Conservation (phyloP, 2,329 filamentous ascomycete species). For the Hypomyces perniciosus region DNA sequence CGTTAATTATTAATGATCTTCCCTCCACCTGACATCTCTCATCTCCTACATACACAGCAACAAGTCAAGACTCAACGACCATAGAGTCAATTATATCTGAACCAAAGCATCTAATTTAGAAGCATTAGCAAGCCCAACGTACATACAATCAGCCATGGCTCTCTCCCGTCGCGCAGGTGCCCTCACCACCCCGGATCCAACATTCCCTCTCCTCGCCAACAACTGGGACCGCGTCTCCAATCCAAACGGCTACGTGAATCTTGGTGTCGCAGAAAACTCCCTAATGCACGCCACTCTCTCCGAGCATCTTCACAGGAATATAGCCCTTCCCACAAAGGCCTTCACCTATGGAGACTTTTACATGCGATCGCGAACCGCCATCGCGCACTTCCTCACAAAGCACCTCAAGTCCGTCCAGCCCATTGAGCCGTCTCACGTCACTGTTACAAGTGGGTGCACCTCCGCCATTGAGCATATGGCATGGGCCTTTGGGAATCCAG, state of each 20-base stretch:
- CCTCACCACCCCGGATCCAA: slow-evolving; percentile 21
- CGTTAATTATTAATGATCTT: no score
- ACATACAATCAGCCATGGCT: slow-evolving; percentile 3
- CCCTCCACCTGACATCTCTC: no score
- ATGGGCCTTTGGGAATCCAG: slow-evolving; percentile 34
- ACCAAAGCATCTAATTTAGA: no score
- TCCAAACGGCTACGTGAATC: slow-evolving; percentile 40
- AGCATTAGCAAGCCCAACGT: neutral
- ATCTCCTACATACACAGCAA: no score
- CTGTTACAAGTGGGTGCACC: slow-evolving; percentile 36
- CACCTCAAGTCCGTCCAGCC: slow-evolving; percentile 24
- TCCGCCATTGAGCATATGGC: slow-evolving; percentile 35
- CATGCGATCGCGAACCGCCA: slow-evolving; percentile 24
- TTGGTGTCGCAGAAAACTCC: slow-evolving; percentile 47
- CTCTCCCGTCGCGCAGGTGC: slow-evolving; percentile 25
- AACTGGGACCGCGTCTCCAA: slow-evolving; percentile 36
- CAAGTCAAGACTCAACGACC: no score
- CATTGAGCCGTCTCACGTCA: slow-evolving; percentile 28
- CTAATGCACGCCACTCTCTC: slow-evolving; percentile 44
- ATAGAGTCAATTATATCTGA: no score
- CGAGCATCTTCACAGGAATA: slow-evolving; percentile 34
- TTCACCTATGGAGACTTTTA: slow-evolving; percentile 40
- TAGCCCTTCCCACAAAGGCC: slow-evolving; percentile 24
- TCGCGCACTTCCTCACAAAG: slow-evolving; percentile 32
- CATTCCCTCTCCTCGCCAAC: slow-evolving; percentile 31